Evolutionary conservation across 352 stramenopile species (phyloP), one percentile per base, ranked within the genome.

Genomic region (Globisporangium cystogenes): DNA sequence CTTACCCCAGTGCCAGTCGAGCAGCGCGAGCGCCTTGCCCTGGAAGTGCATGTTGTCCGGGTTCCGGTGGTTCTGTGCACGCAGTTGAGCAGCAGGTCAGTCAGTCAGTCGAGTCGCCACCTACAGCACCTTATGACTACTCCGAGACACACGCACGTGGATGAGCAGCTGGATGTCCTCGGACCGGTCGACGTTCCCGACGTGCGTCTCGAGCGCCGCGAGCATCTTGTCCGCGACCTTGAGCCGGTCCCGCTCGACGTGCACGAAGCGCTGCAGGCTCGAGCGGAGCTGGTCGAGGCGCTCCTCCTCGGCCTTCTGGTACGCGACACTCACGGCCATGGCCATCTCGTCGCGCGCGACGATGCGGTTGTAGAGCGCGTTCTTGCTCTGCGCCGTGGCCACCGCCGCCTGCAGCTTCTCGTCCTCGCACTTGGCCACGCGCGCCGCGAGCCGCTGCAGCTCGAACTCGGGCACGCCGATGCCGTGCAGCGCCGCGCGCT

Each of bases 21-120:
- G 37, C 40, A 94, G 40, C n/a, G 83, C 78, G n/a, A 94, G 51
- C 23, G 83, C 83, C 53, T 92, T 94, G 7, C 83, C 83, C 45
- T 94, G 83, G 53, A 94, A 94, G 51, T 94, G 83, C 79, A 94
- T 78, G 43, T 90, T 94, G 57, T 94, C 83, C 1, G 81, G 76
- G 56, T 94, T 83, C 1, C 79, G 77, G 39, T 79, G 79, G 45
- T 90, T 94, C 62, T 77, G 53, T 3, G 15, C 8, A 21, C 24
- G 49, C 6, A 15, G 35, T 16, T 4, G 14, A n/a, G 10, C 24
- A 21, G 14, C n/a, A 29, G 16, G n/a, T 33, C 44, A 36, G 44
- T 24, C 16, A 21, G 18, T 31, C 3, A 24, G 7, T 20, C 39
- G 18, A 10, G 49, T 7, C 12, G 33, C 5, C 7, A 48, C 7